phyloP scores from a whole-genome alignment of 2,329 filamentous ascomycete species.

The Karstenula rhodostoma region DNA sequence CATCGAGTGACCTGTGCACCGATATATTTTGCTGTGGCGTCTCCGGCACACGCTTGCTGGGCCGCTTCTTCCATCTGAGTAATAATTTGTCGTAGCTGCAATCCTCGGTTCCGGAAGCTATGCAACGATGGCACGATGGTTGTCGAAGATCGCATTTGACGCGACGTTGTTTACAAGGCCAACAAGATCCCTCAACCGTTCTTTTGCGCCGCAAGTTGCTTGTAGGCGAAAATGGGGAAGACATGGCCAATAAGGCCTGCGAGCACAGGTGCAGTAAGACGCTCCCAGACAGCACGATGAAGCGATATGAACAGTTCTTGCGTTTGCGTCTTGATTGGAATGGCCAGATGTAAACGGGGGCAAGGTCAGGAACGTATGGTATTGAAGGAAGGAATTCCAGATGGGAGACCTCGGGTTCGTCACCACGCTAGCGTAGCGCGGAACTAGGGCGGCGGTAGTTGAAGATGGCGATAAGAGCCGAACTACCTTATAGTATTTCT shows the following conservation, averaged over 20 bases:
- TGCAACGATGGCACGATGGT: not conserved
- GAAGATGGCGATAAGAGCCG: not conserved
- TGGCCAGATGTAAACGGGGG: too few species aligned
- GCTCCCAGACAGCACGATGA: not conserved
- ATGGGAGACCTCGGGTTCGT: not conserved
- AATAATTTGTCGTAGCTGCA: slow-evolving; percentile 4
- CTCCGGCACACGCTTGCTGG: slow-evolving; percentile 1
- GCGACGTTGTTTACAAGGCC: slow-evolving; percentile 5
- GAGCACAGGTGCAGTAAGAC: too few species aligned
- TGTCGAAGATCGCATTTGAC: slow-evolving; percentile 5
- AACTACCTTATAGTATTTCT: too few species aligned
- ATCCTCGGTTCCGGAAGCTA: slow-evolving; percentile 2
- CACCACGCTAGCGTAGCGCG: not conserved
- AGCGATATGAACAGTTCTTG: too few species aligned
- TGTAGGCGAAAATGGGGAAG: slow-evolving; percentile 1
- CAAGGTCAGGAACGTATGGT: too few species aligned
- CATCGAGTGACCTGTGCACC: not conserved
- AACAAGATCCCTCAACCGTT: slow-evolving; percentile 6
- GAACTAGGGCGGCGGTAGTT: not conserved
- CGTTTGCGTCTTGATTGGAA: too few species aligned
- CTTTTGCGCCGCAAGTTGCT: slow-evolving; percentile 2
- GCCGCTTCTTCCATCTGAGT: slow-evolving; percentile 10
- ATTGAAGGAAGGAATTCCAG: too few species aligned
- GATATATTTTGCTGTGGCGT: not conserved
- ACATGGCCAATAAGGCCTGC: not conserved